phyloP scores from a whole-genome alignment of 106 monocot genomes.

The Apostasia shenzhenica region DNA sequence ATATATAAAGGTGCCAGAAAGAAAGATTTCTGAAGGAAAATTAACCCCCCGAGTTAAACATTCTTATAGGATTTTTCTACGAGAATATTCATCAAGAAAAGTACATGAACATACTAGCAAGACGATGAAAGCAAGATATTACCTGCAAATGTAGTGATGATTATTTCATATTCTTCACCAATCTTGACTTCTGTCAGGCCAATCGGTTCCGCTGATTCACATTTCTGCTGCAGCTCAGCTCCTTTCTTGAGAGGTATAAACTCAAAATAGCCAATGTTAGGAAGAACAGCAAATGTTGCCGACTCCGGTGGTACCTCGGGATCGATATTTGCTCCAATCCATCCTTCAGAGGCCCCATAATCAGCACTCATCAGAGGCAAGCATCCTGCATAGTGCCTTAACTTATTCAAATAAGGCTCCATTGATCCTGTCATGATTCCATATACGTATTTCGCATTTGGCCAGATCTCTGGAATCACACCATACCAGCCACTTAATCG shows the following conservation, averaged over 20 bases:
- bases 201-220: slow-evolving; percentile 27
- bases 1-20: not conserved
- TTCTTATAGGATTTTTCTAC: not conserved
- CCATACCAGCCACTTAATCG: slow-evolving; percentile 83
- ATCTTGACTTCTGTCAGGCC: slow-evolving; percentile 45
- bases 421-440: slow-evolving; percentile 96
- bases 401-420: slow-evolving; percentile 77
- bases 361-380: slow-evolving; percentile 81
- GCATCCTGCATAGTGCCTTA: slow-evolving; percentile 81
- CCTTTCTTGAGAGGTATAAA: slow-evolving; percentile 61
- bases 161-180: slow-evolving; percentile 51
- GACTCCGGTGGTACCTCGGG: slow-evolving; percentile 59
- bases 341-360: slow-evolving; percentile 89
- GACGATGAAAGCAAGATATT: not conserved
- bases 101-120: not conserved
- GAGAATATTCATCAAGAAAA: slow-evolving; percentile 2
- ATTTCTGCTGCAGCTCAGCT: slow-evolving; percentile 8
- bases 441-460: slow-evolving; percentile 83
- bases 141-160: slow-evolving; percentile 14
- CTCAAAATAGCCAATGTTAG: slow-evolving; percentile 85
- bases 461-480: slow-evolving; percentile 77
- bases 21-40: not conserved
- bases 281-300: slow-evolving; percentile 68
- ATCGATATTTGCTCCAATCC: slow-evolving; percentile 70
- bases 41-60: not conserved